These are phyloP conservation scores for Stachybotrys chartarum DNA, from an alignment of 2,329 filamentous ascomycete species.

Conservation along the genomic window DNA sequence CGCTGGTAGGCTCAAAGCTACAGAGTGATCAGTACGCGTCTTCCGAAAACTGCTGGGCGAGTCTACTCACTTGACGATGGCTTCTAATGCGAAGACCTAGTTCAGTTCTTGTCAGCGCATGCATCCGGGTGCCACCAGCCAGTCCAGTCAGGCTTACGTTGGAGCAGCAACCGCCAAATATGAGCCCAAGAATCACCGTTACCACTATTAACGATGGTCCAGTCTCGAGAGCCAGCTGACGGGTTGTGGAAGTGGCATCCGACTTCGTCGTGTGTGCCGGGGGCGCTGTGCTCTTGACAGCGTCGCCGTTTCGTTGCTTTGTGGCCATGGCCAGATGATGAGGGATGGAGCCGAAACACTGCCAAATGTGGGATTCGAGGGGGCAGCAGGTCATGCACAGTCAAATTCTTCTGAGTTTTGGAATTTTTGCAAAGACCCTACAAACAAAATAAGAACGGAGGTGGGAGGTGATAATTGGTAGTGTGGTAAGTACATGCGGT, in stretches of 20 bases:
- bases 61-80: conserved; percentile 76
- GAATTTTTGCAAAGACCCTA: too few species aligned
- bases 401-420: too few species aligned
- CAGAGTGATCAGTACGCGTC: conserved; percentile 6
- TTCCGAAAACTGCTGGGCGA: background rate
- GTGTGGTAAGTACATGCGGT: too few species aligned
- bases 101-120: conserved; percentile 13
- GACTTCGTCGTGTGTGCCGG: background rate
- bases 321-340: background rate
- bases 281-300: background rate
- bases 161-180: conserved; percentile 92
- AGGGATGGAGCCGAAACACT: too few species aligned
- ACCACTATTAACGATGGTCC: conserved; percentile 43
- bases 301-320: background rate
- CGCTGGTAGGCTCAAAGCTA: conserved; percentile 77
- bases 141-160: conserved; percentile 54
- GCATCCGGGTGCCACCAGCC: background rate
- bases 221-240: conserved; percentile 10
- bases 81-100: conserved; percentile 91
- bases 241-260: conserved; percentile 2
- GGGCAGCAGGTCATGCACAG: too few species aligned
- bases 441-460: too few species aligned
- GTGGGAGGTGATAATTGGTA: too few species aligned
- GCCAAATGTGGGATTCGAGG: too few species aligned
- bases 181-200: conserved; percentile 67